These are phyloP conservation scores for Papiliotrema flavescens DNA, from an alignment of 1,284 basidiomycete species.

Conservation along the genomic window DNA sequence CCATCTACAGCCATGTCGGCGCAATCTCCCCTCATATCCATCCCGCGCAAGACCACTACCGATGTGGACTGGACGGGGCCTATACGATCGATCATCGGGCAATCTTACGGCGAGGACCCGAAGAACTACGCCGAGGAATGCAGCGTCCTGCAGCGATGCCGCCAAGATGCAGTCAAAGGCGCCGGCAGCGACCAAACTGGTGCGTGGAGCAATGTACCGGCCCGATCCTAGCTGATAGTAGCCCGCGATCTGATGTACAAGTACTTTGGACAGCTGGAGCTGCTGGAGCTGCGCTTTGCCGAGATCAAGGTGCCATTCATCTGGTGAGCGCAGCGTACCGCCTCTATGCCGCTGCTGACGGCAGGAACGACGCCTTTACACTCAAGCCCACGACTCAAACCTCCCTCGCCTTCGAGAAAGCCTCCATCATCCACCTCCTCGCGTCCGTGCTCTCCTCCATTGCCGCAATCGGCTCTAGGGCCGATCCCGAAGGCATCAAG, in stretches of 20 bases:
- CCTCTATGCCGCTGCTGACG: background rate
- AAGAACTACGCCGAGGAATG: constrained; percentile 83
- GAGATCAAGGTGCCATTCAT: constrained; percentile 94
- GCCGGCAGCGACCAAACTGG: constrained; percentile 91
- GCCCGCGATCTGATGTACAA: constrained; percentile 95
- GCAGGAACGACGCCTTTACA: constrained; percentile 88
- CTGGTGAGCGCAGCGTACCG: constrained; percentile 56
- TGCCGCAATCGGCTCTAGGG: constrained; percentile 66
- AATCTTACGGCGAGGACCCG: constrained; percentile 90
- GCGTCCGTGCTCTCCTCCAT: constrained; percentile 89
- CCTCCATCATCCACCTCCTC: constrained; percentile 95
- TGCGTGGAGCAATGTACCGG: constrained; percentile 45
- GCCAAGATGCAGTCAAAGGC: constrained; percentile 91
- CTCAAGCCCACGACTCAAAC: constrained; percentile 89
- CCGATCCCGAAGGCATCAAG: constrained; percentile 83
- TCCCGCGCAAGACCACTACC: constrained; percentile 56
- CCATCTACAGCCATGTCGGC: constrained; percentile 30
- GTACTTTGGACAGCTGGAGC: constrained; percentile 98
- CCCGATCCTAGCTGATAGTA: constrained; percentile 28
- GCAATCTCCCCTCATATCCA: constrained; percentile 51
- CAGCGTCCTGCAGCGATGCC: constrained; percentile 75
- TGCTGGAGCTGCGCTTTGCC: constrained; percentile 92
- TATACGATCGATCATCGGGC: constrained; percentile 78
- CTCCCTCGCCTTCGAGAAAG: constrained; percentile 97
- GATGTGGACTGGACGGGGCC: constrained; percentile 85